Evolutionary conservation across 2,329 filamentous ascomycete species (phyloP).

Genomic region (Xylaria sp.): DNA sequence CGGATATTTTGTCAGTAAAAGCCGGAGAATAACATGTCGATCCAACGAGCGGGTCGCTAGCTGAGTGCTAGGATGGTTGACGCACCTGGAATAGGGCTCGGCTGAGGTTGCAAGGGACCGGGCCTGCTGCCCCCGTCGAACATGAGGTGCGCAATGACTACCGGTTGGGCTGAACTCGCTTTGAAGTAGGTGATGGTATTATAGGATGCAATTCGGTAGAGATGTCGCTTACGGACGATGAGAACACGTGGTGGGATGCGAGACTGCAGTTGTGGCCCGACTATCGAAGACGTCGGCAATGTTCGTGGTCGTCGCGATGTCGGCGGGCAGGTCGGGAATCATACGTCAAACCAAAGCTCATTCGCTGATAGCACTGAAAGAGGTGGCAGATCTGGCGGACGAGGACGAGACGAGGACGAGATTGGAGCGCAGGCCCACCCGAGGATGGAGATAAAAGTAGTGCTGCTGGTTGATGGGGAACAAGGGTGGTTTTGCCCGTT

Average conservation of each 20-base stretch:
- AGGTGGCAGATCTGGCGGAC: not conserved
- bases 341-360: not conserved
- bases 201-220: slow-evolving; percentile 60
- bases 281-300: slow-evolving; percentile 4
- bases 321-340: not conserved
- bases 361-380: not conserved
- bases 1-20: slow-evolving; percentile 24
- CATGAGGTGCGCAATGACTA: slow-evolving; percentile 49
- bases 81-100: slow-evolving; percentile 68
- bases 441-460: not conserved
- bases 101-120: slow-evolving; percentile 51
- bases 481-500: not conserved
- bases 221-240: slow-evolving; percentile 62
- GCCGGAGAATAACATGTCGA: slow-evolving; percentile 26
- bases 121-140: slow-evolving; percentile 54
- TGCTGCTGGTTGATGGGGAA: not conserved
- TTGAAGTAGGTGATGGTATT: slow-evolving; percentile 57
- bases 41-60: slow-evolving; percentile 25
- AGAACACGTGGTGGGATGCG: slow-evolving; percentile 60
- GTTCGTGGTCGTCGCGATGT: slow-evolving; percentile 4
- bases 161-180: slow-evolving; percentile 49
- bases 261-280: slow-evolving; percentile 56
- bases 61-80: slow-evolving; percentile 39
- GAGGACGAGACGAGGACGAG: not conserved
- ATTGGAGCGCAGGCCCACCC: not conserved